Conservation (phyloP, 1,139 yeast species). For the Sugiyamaella novakii region DNA sequence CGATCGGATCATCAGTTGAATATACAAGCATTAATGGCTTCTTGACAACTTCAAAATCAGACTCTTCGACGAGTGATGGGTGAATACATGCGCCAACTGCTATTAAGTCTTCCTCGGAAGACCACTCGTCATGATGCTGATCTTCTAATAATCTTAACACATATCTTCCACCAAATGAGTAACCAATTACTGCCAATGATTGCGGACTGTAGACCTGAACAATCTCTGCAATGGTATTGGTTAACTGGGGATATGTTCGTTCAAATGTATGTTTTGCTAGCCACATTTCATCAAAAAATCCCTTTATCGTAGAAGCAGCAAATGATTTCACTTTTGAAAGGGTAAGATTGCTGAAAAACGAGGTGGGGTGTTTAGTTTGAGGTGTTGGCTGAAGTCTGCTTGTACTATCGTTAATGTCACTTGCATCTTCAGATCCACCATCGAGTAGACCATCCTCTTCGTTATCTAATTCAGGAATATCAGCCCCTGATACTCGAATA, state of each 20-base stretch:
- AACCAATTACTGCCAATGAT: conserved; percentile 43
- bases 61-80: conserved; percentile 42
- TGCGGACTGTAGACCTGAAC: conserved; percentile 41
- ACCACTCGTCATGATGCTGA: conserved; percentile 33
- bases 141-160: conserved; percentile 38
- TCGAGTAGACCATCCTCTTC: conserved; percentile 6
- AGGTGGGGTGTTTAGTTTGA: not conserved
- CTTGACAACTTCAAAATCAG: conserved; percentile 36
- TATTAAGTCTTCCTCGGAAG: conserved; percentile 37
- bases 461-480: conserved; percentile 29
- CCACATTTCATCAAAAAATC: conserved; percentile 46
- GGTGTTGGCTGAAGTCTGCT: conserved; percentile 1
- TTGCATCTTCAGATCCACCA: not conserved
- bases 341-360: conserved; percentile 28
- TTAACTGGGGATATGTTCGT: conserved; percentile 38
- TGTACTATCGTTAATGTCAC: conserved; percentile 16
- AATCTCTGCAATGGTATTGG: conserved; percentile 41
- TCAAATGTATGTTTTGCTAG: conserved; percentile 44
- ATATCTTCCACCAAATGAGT: conserved; percentile 47
- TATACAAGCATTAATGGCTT: conserved; percentile 43
- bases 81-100: conserved; percentile 42
- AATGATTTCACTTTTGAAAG: conserved; percentile 39
- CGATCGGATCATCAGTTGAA: conserved; percentile 39
- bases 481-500: conserved; percentile 36
- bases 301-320: conserved; percentile 41